Evolutionary conservation across 2,329 filamentous ascomycete genomes (phyloP), one percentile per base, ranked within the genome.

Genomic region (Rasamsonia emersonii): DNA sequence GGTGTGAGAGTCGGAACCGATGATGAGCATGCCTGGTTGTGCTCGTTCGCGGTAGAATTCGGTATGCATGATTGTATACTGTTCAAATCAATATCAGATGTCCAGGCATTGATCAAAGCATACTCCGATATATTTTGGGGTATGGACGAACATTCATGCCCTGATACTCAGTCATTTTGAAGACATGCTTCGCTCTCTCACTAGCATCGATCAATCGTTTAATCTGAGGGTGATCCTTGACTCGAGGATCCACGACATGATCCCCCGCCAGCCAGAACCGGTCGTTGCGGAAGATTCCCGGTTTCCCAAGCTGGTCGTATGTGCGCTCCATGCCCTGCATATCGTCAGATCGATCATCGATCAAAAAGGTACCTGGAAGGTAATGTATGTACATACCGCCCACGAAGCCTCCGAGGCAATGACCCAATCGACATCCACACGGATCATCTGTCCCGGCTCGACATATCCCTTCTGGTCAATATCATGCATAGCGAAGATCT

Each of bases 221-320:
- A 19, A 62, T 49, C 18, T 51, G 42, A 1, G 64, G 60, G 1
- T 44, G 37, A 9, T 58, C 37, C n/a, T 55, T 54, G 5, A 60
- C 44, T 1, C 62, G 51, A 2, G 67, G 66, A 32, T 70, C 64
- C 3, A 69, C 64, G 3, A 62, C 54, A 38, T 70, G 66, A 41
- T 70, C 68, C 2, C 61, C 61, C 0, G 65, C 66, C 4, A 71
- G 53, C 67, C 67, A 70, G 40, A 71, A 61, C 0, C 67, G 49
- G 38, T 70, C 65, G 32, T 69, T 71, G 6, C 67, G 62, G 36
- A 58, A 68, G n/a, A 67, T 62, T 3, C 58, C 55, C 1, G 63
- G 62, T 9, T 46, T 40, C 3, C 62, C 60, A 5, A 70, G 42
- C 3, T 45, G 32, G 4, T 62, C 47, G 39, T 65, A 64, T 3